Conservation (phyloP, 2,329 filamentous ascomycete genomes). For the Beauveria asiatica region DNA sequence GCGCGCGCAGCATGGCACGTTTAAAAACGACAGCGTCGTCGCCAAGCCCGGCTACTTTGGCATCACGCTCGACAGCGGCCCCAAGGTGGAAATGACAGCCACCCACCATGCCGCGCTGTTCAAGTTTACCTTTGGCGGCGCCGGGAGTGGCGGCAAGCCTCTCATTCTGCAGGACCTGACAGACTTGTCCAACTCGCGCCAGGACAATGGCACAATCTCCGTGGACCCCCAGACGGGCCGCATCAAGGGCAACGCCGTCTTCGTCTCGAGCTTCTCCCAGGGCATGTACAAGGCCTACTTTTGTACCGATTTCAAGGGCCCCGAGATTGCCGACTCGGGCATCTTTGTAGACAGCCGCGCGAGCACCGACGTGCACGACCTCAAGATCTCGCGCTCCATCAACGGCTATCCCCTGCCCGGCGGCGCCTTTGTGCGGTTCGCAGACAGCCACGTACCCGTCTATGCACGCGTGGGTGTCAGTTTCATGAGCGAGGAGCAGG, state of each 20-base stretch:
- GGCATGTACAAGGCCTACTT: slow-evolving; percentile 54
- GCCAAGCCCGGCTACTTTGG: slow-evolving; percentile 59
- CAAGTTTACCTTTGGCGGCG: slow-evolving; percentile 51
- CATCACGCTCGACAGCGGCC: slow-evolving; percentile 47
- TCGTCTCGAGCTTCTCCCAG: slow-evolving; percentile 56
- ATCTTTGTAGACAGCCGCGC: slow-evolving; percentile 52
- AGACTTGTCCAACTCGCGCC: slow-evolving; percentile 53
- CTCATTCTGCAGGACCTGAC: slow-evolving; percentile 58
- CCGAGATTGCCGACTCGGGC: slow-evolving; percentile 49
- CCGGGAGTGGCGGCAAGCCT: slow-evolving; percentile 33
- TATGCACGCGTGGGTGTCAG: slow-evolving; percentile 59
- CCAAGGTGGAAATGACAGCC: slow-evolving; percentile 59
- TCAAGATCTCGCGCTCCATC: slow-evolving; percentile 40
- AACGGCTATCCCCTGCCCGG: slow-evolving; percentile 48
- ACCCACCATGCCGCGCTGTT: slow-evolving; percentile 59
- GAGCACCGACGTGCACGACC: slow-evolving; percentile 35
- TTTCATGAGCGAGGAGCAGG: slow-evolving; percentile 57
- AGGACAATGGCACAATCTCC: slow-evolving; percentile 46
- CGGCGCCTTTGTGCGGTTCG: slow-evolving; percentile 57
- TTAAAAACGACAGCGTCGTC: slow-evolving; percentile 41
- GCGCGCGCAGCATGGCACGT: slow-evolving; percentile 32
- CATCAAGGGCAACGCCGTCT: slow-evolving; percentile 54
- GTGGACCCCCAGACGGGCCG: slow-evolving; percentile 49
- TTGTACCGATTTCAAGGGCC: slow-evolving; percentile 58
- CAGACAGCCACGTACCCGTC: slow-evolving; percentile 41